Evolutionary conservation across 495 filamentous ascomycete species (phyloP).

Genomic region (Paragyromitra xinjiangensis): DNA sequence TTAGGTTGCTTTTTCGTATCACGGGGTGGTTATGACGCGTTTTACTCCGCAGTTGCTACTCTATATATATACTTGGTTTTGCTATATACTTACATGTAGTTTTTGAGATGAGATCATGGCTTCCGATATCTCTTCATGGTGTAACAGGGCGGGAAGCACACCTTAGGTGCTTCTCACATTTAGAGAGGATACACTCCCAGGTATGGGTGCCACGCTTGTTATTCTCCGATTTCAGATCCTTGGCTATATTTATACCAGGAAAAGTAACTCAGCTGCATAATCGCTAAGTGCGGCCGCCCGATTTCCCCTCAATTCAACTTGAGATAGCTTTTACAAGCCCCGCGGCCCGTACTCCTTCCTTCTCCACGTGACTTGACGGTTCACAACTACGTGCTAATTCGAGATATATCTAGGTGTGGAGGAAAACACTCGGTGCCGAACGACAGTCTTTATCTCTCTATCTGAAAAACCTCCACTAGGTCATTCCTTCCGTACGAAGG

Average conservation of each 20-base stretch:
- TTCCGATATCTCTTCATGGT: neutral
- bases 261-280: neutral
- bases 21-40: neutral
- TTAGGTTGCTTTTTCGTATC: neutral
- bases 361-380: neutral
- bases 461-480: neutral
- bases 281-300: neutral
- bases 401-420: neutral
- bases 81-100: neutral
- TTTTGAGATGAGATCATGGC: neutral
- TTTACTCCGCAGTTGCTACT: neutral
- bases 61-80: neutral
- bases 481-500: neutral
- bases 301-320: neutral
- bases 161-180: neutral
- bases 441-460: neutral
- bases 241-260: neutral
- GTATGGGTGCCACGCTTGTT: neutral
- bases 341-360: neutral
- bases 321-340: neutral
- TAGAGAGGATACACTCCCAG: too few species aligned
- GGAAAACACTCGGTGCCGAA: conserved; percentile 20
- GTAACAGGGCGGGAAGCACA: neutral
- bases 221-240: neutral
- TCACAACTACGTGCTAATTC: neutral